phyloP scores from a whole-genome alignment of 225 moss, liverwort and hornwort genomes.

The Pleurozium schreberi region DNA sequence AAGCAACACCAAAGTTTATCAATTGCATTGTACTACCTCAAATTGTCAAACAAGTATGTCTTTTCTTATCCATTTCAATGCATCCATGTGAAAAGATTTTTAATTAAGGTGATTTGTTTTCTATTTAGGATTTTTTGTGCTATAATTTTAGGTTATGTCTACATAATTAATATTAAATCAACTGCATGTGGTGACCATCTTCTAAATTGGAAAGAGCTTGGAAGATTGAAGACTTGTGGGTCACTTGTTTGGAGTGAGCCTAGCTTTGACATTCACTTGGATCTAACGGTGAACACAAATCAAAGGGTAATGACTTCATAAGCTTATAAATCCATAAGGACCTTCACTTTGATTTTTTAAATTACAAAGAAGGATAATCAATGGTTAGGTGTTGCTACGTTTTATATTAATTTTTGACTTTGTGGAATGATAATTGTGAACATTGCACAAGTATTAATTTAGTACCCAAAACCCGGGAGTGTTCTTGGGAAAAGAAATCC shows the following conservation, averaged over 20 bases:
- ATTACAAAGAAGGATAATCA: not conserved
- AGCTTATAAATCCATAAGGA: not conserved
- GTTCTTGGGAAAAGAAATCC: fast-evolving
- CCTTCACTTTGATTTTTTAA: not conserved
- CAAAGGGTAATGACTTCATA: not conserved
- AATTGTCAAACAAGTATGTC: not conserved
- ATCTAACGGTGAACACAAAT: not conserved
- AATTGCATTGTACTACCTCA: not conserved
- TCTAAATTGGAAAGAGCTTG: not conserved
- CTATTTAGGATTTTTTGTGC: not conserved
- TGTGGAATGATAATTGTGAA: not conserved
- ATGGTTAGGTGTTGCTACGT: too few relatives aligned
- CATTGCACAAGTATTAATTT: too few relatives aligned
- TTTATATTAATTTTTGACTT: not conserved
- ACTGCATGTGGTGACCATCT: not conserved
- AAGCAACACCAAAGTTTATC: not conserved
- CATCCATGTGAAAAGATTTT: fast-evolving
- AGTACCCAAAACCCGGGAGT: not conserved
- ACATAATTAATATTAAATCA: not conserved
- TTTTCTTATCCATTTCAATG: not conserved
- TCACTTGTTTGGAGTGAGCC: not conserved
- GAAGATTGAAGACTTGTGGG: not conserved
- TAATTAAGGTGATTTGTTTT: not conserved
- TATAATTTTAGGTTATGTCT: not conserved
- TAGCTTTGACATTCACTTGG: not conserved